phyloP scores from a whole-genome alignment of 192 early-diverging fungal species.

The Entomortierella beljakovae region DNA sequence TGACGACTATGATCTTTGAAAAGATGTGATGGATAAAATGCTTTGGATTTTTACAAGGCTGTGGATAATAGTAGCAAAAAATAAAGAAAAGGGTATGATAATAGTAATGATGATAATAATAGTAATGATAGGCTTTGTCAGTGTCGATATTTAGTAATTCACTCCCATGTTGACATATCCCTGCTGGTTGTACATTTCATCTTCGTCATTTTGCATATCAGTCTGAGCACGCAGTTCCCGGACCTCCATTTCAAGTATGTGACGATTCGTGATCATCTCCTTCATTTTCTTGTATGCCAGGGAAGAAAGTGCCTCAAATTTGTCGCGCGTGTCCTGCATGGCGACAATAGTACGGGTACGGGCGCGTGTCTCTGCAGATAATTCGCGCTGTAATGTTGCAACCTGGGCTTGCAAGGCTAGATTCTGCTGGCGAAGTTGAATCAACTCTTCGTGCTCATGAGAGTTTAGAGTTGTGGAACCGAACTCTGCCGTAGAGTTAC shows the following conservation, averaged over 20 bases:
- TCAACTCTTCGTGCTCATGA: constrained; percentile 25
- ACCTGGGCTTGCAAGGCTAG: constrained; percentile 30
- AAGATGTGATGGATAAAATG: no score
- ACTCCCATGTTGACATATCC: constrained; percentile 14
- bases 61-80: no score
- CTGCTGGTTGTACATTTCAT: constrained; percentile 1
- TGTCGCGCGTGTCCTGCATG: constrained; percentile 61
- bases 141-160: neutral
- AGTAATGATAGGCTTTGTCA: no score
- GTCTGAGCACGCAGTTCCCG: constrained; percentile 35
- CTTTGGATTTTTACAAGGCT: no score
- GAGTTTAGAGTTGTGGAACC: neutral
- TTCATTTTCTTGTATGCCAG: constrained; percentile 63
- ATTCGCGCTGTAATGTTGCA: constrained; percentile 25
- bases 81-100: no score
- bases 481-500: neutral
- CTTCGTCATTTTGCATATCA: constrained; percentile 28
- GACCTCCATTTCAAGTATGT: constrained; percentile 51
- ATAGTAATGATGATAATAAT: no score
- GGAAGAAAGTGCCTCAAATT: constrained; percentile 60
- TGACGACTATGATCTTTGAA: no score
- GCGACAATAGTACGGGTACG: constrained; percentile 53
- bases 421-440: constrained; percentile 28
- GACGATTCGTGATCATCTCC: constrained; percentile 54
- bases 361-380: constrained; percentile 34